Percentiles rank a stretch among this genome's conserved stretches.
Evolutionary conservation across 2,329 filamentous ascomycete species (phyloP).

Genomic region (Fusarium concolor): DNA sequence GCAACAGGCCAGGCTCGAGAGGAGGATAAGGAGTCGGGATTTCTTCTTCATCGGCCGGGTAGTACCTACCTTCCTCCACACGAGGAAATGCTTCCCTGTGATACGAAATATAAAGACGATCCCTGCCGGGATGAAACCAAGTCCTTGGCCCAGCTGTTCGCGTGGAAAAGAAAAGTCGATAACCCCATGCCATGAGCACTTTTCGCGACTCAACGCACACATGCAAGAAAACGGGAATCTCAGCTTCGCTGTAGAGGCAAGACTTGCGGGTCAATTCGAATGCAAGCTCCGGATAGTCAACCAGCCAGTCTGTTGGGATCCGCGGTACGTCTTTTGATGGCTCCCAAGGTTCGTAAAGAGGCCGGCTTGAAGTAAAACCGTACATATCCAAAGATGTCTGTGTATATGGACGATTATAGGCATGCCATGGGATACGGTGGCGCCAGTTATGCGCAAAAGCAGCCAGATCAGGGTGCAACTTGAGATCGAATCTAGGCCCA

Average conservation of each 20-base stretch:
- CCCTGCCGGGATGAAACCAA: too few species aligned
- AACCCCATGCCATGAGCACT: neutral
- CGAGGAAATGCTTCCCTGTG: too few species aligned
- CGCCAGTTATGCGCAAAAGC: neutral
- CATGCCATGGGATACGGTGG: neutral
- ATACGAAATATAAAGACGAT: too few species aligned
- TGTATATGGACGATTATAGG: too few species aligned
- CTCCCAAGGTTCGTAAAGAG: neutral
- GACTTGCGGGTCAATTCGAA: neutral
- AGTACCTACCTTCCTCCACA: too few species aligned
- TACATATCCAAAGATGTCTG: neutral
- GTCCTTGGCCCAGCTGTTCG: too few species aligned
- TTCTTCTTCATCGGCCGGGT: too few species aligned
- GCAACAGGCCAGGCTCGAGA: too few species aligned
- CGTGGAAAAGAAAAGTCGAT: too few species aligned
- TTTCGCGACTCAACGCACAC: neutral
- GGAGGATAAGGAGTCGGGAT: too few species aligned
- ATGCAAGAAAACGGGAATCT: neutral
- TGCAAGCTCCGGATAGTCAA: neutral
- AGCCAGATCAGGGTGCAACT: neutral
- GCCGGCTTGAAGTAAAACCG: neutral
- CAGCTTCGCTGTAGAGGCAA: neutral
- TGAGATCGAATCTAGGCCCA: neutral
- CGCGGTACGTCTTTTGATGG: neutral
- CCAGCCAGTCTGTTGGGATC: neutral